Percentiles rank a stretch among this genome's conserved stretches.
Conservation (phyloP, 75 land plant species). For the Pinus taeda region DNA sequence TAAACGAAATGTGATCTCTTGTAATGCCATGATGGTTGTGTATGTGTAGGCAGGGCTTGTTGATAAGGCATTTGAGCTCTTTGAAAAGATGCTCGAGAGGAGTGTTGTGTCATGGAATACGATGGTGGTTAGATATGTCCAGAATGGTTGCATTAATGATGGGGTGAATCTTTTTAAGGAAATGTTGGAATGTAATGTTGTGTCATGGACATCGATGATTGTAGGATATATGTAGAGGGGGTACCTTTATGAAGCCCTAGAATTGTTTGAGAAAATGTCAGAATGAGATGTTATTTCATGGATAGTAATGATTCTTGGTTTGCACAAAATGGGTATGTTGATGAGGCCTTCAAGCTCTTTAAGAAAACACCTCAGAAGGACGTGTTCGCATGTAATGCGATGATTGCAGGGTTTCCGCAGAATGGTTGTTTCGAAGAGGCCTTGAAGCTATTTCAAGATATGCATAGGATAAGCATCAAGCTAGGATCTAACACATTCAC, state of each 20-base stretch:
- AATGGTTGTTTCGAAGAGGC: background rate
- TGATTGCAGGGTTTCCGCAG: conserved; percentile 8
- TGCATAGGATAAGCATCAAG: conserved; percentile 2
- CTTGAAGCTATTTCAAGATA: conserved; percentile 1
- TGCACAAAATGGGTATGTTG: background rate
- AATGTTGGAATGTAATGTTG: background rate
- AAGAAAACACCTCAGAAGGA: background rate
- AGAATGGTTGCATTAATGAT: background rate
- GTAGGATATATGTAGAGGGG: background rate
- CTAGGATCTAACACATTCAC: background rate
- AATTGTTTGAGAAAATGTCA: background rate
- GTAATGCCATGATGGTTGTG: conserved; percentile 17
- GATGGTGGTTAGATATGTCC: background rate
- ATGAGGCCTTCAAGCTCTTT: conserved; percentile 2
- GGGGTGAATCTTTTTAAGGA: no score
- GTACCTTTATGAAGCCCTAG: background rate
- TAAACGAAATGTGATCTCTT: conserved; percentile 5
- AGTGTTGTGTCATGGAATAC: background rate
- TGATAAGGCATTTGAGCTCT: background rate
- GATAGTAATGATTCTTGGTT: background rate
- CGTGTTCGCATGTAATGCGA: conserved; percentile 10
- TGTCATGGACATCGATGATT: background rate
- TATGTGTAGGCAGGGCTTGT: background rate
- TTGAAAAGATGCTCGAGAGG: background rate
- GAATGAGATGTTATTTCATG: background rate